Conservation (phyloP, 2,329 filamentous ascomycete species). For the Pseudogymnoascus sp. region DNA sequence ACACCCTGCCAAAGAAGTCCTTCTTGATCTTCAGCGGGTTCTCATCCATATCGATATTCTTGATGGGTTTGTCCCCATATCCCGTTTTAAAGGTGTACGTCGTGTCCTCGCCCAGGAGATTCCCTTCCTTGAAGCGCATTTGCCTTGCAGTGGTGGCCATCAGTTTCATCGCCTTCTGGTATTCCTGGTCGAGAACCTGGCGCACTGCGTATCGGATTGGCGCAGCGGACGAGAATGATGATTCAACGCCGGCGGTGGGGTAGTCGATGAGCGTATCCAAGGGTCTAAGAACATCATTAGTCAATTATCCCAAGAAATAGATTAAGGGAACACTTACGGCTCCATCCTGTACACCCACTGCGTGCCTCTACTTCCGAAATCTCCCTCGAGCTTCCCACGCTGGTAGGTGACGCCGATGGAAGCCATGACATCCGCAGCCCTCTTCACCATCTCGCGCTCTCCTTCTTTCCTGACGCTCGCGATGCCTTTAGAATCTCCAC, state of each 20-base stretch:
- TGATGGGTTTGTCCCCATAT: conserved; percentile 21
- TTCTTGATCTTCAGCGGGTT: conserved; percentile 46
- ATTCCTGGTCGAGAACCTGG: conserved; percentile 88
- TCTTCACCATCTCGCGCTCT: conserved; percentile 72
- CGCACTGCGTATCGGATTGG: conserved; percentile 87
- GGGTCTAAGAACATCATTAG: conserved; percentile 33
- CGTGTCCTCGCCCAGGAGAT: conserved; percentile 29
- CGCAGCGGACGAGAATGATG: conserved; percentile 49
- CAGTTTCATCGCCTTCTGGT: conserved; percentile 62
- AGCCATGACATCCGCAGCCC: conserved; percentile 75
- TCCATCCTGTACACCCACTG: conserved; percentile 92
- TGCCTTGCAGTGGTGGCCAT: conserved; percentile 61
- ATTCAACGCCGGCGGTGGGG: conserved; percentile 53
- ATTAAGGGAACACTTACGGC: conserved; percentile 53
- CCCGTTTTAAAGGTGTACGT: conserved; percentile 16
- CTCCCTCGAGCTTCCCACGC: conserved; percentile 68
- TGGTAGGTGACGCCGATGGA: conserved; percentile 77
- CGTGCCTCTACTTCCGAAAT: conserved; percentile 48
- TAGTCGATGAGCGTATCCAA: conserved; percentile 75
- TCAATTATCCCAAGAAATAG: not conserved
- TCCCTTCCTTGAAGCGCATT: conserved; percentile 54
- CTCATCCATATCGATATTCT: conserved; percentile 18
- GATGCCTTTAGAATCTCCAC: conserved; percentile 55
- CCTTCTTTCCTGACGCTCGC: conserved; percentile 83
- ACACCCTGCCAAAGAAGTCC: conserved; percentile 78